Conservation (phyloP, 768 basidiomycete genomes). For the Porphyrellus cyaneotinctus region DNA sequence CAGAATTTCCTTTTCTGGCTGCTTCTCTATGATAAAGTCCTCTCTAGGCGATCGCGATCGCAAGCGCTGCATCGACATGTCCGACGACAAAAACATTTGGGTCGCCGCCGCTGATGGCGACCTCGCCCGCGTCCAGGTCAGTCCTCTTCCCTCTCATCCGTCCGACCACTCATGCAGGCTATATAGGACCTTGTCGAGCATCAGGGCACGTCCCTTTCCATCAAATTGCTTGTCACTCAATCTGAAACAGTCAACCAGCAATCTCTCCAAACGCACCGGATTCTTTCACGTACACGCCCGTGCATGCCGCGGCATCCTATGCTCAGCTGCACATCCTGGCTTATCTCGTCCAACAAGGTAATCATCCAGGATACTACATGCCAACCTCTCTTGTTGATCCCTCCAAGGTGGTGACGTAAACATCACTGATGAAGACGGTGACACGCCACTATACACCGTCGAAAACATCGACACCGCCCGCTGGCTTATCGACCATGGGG, state of each 20-base stretch:
- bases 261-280: conserved; percentile 72
- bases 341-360: conserved; percentile 74
- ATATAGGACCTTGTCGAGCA: conserved; percentile 56
- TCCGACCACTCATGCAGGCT: not conserved
- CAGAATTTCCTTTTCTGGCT: conserved; percentile 25
- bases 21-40: conserved; percentile 17
- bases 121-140: conserved; percentile 66
- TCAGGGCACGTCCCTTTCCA: conserved; percentile 42
- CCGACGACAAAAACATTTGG: conserved; percentile 70
- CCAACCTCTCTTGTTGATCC: not conserved
- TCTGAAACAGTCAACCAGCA: conserved; percentile 39
- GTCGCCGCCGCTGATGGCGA: conserved; percentile 91
- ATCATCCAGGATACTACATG: conserved; percentile 4
- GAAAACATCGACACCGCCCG: conserved; percentile 76
- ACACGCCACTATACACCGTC: conserved; percentile 89
- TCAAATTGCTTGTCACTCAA: conserved; percentile 18
- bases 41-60: conserved; percentile 18
- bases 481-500: conserved; percentile 77
- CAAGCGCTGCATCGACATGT: conserved; percentile 23
- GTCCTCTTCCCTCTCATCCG: conserved; percentile 11
- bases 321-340: conserved; percentile 71
- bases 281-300: conserved; percentile 74
- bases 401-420: conserved; percentile 82
- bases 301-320: conserved; percentile 95
- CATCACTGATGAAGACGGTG: conserved; percentile 79